A percentile compares a stretch with the other conserved stretches of the same genome.
Conservation (phyloP, 2,329 filamentous ascomycete species). For the Claviceps pazoutovae region DNA sequence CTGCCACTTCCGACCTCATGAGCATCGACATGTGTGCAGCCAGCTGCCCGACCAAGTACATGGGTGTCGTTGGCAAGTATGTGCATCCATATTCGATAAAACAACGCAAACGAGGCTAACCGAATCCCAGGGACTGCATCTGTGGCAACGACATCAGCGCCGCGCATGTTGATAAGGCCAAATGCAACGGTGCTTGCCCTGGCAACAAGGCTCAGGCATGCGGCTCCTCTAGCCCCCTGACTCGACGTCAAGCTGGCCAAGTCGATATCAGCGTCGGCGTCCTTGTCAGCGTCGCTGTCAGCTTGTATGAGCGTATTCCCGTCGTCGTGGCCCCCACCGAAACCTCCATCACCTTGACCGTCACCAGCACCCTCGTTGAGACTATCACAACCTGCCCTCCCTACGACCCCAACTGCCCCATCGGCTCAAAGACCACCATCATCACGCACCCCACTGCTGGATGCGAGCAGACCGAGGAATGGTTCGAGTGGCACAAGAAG, state of each 20-base stretch:
- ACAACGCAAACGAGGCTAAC: not conserved
- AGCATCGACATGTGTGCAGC: slow-evolving; percentile 14
- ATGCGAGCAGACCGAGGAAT: not conserved
- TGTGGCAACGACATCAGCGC: slow-evolving; percentile 13
- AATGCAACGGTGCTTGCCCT: slow-evolving; percentile 17
- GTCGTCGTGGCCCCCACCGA: not conserved
- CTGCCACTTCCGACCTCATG: slow-evolving; percentile 8
- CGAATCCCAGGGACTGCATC: slow-evolving; percentile 15
- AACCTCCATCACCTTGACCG: slow-evolving; percentile 12
- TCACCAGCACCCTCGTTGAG: slow-evolving; percentile 13
- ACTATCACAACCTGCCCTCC: slow-evolving; percentile 18
- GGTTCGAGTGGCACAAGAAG: slow-evolving; percentile 14
- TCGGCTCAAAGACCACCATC: slow-evolving; percentile 11
- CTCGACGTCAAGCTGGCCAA: not conserved
- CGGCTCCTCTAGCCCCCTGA: slow-evolving; percentile 9
- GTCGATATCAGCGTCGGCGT: too few species aligned
- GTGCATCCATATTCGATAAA: not conserved
- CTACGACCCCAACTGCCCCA: slow-evolving; percentile 12
- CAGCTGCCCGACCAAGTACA: slow-evolving; percentile 12
- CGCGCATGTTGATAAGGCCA: slow-evolving; percentile 4
- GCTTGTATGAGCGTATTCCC: slow-evolving; percentile 1
- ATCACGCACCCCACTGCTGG: slow-evolving; percentile 11
- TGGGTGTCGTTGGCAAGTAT: slow-evolving; percentile 15
- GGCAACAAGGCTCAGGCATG: slow-evolving; percentile 13
- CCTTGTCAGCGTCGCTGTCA: not conserved